Conservation (phyloP, 495 filamentous ascomycete genomes). For the Ramalina intermedia region DNA sequence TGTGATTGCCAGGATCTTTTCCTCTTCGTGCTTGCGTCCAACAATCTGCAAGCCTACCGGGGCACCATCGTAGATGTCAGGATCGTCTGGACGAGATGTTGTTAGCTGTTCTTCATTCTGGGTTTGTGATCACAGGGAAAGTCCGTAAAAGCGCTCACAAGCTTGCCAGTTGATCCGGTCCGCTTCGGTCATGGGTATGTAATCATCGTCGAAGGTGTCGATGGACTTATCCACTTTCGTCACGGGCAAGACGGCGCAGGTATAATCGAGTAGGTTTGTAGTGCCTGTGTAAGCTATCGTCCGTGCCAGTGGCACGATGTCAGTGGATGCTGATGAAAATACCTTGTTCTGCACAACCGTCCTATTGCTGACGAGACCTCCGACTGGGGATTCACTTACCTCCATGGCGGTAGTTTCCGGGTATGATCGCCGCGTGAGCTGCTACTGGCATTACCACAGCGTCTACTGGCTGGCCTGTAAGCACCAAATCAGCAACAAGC, state of each 20-base stretch:
- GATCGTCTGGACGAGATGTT: constrained; percentile 21
- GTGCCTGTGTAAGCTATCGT: constrained; percentile 20
- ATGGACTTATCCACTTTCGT: constrained; percentile 27
- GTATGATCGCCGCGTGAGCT: constrained; percentile 28
- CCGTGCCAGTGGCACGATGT: no score
- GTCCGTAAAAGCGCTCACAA: constrained; percentile 14
- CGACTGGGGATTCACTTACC: not conserved
- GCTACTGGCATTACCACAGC: constrained; percentile 41
- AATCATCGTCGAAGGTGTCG: constrained; percentile 18
- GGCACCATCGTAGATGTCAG: constrained; percentile 31
- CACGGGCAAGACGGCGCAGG: constrained; percentile 30
- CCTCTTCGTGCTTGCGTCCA: constrained; percentile 29
- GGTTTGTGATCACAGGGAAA: not conserved
- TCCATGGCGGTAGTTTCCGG: constrained; percentile 22
- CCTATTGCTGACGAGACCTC: not conserved
- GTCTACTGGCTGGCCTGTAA: constrained; percentile 30
- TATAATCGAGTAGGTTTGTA: constrained; percentile 32
- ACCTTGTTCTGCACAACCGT: not conserved
- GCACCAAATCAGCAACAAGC: not conserved
- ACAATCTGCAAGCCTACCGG: constrained; percentile 32
- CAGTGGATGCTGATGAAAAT: not conserved
- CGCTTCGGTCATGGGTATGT: constrained; percentile 20
- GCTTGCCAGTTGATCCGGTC: constrained; percentile 25
- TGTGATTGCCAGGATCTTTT: constrained; percentile 32
- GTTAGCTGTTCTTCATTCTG: not conserved